Percentiles rank a stretch among this genome's conserved stretches.
These are phyloP conservation scores for Dictyostelium capitatum DNA, from an alignment of 78 protist genomes.

Conservation along the genomic window DNA sequence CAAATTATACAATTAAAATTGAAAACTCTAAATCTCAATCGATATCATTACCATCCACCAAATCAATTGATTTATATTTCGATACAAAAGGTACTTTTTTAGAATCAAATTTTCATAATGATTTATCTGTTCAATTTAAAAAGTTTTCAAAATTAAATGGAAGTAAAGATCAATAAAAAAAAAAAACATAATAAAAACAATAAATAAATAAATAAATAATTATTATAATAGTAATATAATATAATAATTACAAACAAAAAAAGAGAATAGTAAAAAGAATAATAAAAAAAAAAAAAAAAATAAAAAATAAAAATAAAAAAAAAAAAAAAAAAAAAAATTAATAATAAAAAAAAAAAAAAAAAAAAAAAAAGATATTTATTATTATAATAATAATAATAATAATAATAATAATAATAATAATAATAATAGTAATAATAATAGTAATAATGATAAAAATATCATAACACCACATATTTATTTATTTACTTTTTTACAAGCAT, in stretches of 20 bases:
- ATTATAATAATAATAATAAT: too few relatives aligned
- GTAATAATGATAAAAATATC: too few relatives aligned
- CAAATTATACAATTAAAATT: constrained; percentile 49
- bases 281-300: too few relatives aligned
- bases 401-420: too few relatives aligned
- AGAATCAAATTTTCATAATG: constrained; percentile 28
- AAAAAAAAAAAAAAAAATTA: neutral
- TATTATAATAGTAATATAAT: too few relatives aligned
- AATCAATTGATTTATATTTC: constrained; percentile 56
- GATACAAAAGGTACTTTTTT: constrained; percentile 33
- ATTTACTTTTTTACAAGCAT: too few relatives aligned
- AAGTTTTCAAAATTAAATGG: neutral
- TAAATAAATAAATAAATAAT: neutral
- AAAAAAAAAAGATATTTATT: too few relatives aligned
- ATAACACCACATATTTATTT: too few relatives aligned
- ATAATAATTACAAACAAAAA: too few relatives aligned
- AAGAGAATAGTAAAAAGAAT: too few relatives aligned
- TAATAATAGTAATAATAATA: too few relatives aligned
- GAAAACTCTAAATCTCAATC: constrained; percentile 20
- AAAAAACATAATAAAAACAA: neutral
- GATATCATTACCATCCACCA: constrained; percentile 9
- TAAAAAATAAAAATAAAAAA: neutral
- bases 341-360: too few relatives aligned
- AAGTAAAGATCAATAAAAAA: neutral
- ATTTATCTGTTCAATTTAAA: constrained; percentile 22